Base-by-base conservation (phyloP, 73 alveolate genomes). In the Tetrahymena elliotti region DNA sequence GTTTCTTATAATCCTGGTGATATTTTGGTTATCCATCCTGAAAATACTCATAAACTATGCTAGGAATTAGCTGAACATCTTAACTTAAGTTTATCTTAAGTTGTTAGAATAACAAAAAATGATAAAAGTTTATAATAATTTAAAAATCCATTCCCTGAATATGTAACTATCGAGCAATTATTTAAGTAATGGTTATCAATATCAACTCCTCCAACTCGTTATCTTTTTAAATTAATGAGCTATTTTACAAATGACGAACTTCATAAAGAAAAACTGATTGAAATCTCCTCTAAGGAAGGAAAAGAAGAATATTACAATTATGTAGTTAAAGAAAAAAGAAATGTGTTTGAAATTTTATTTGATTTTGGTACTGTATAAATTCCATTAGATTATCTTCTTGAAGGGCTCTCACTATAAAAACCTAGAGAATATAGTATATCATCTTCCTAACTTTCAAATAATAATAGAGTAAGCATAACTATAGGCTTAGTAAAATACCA, bases 361-460 rank as follows among this genome's bases (percentile, higher is more conserved):
- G 99, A 98, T 92, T 98, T 98, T 93, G 52, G 94, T 22, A 96
- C 98, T 33, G 52, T 96, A 83, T 20, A 84, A 24, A 84, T 98
- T 54, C 98, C 99, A 38, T 53, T 98, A 41, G 97, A 84, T 13
- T 98, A 97, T 83, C 93, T 98, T 15, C 93, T 98, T 22, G 97
- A 97, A 93, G 84, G 96, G 13, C 83, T 95, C 18, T 95, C 97
- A 0, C 54, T 97, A 24, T 84, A 93, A 83, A 95, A 93, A 39
- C 98, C 98, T 20, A 96, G 99, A 94, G 97, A 98, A 38, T 98
- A 97, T 94, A 94, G 98, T 31, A 98, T 98, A 35, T 93, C 98
- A 38, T 93, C 97, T 37, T 38, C 97, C 33, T 94, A 39, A n/a
- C 36, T 68, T 1, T n/a, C 88, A 24, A 31, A 94, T 20, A 54